Base-by-base conservation (phyloP, 306 rosid species). In the Biancaea sappan region DNA sequence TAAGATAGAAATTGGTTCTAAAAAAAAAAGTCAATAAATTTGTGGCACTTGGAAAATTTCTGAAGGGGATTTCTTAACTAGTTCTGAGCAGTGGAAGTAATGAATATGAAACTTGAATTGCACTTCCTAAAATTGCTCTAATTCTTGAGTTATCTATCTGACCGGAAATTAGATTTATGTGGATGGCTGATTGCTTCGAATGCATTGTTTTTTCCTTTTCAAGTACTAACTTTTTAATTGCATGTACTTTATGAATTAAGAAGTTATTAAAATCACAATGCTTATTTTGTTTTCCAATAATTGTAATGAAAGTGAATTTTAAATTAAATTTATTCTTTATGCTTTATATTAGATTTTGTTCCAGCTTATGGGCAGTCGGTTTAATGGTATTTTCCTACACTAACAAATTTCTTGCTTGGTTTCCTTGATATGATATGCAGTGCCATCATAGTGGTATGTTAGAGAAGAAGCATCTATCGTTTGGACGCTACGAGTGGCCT, bases 401-500 rank as follows among this genome's bases (percentile, higher is more conserved):
- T 66, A 13, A 54, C 10, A 22, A 19, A 19, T 44, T 62, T 53
- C 22, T 53, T 40, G 37, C 16, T 0, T 2, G 10, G 32, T 41
- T 54, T 35, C 43, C 26, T 70, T 71, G 60, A 72, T 24, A 22
- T 4, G 35, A 21, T 24, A 62, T 79, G 79, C 84, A 85, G 89
- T 85, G 89, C 89, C 89, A 22, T 82, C 89, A 21, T 85, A 79
- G 63, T 53, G 73, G 52, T 38, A 2, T 47, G 47, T 9, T 7
- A 11, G 6, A 22, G 14, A 43, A 29, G 15, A 29, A 76, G 48
- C 47, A 37, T n/a, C 4, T 54, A 10, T 76, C 40, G 34, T 66
- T 65, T 72, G 76, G 75, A 40, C 6, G 21, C 16, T 1, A 21
- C 7, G 52, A n/a, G 48, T 29, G 48, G 80, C 65, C 51, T 15